Evolutionary conservation across 495 filamentous ascomycete species (phyloP).

Genomic region (Neurospora sp.): DNA sequence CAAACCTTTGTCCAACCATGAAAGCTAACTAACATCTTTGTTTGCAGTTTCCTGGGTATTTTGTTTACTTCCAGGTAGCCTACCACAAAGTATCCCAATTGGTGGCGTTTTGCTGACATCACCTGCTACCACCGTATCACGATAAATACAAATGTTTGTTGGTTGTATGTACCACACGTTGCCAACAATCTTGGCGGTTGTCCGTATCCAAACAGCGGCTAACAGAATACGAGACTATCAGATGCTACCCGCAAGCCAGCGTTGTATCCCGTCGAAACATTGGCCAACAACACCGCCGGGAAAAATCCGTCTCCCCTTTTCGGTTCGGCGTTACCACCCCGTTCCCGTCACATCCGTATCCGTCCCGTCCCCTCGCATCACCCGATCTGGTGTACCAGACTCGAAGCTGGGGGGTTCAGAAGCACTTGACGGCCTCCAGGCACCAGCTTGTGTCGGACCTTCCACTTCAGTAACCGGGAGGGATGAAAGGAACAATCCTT

Average conservation of each 20-base stretch:
- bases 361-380: background rate
- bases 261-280: background rate
- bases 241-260: background rate
- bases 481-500: background rate
- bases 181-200: background rate
- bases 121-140: background rate
- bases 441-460: background rate
- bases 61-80: background rate
- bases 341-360: background rate
- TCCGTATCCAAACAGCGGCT: background rate
- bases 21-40: background rate
- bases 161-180: background rate
- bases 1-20: background rate
- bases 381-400: background rate
- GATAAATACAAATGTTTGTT: background rate
- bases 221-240: background rate
- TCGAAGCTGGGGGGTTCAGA: background rate
- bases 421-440: background rate
- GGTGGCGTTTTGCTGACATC: background rate
- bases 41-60: background rate
- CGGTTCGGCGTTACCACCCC: background rate
- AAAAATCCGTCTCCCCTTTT: background rate
- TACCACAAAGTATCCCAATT: background rate
- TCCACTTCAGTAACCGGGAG: background rate
- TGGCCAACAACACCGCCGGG: background rate